Percentiles rank a stretch among this genome's conserved stretches.
Conservation (phyloP, 2,329 filamentous ascomycete genomes). For the Cordyceps cicadae region DNA sequence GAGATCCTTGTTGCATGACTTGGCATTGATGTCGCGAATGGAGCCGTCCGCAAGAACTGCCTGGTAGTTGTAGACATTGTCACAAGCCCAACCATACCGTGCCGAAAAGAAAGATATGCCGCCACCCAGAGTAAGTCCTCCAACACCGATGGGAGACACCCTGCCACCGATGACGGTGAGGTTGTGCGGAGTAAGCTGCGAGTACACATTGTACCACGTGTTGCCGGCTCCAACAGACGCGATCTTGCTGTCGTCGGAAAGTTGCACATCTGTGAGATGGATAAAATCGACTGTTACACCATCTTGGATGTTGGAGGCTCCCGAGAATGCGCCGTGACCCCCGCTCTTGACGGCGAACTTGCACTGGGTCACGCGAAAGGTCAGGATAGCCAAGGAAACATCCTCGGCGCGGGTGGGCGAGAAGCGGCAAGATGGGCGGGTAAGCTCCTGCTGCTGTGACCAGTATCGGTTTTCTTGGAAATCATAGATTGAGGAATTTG, state of each 20-base stretch:
- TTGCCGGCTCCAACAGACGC: slow-evolving; percentile 16
- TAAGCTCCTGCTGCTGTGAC: slow-evolving; percentile 19
- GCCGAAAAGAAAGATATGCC: slow-evolving; percentile 19
- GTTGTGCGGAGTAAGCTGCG: slow-evolving; percentile 12
- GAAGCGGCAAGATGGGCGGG: slow-evolving; percentile 18
- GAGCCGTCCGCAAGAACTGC: slow-evolving; percentile 38
- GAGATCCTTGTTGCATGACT: slow-evolving; percentile 37
- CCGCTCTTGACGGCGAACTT: slow-evolving; percentile 26
- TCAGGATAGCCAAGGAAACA: slow-evolving; percentile 21
- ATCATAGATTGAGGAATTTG: slow-evolving; percentile 13
- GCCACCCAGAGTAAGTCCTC: slow-evolving; percentile 20
- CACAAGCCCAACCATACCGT: slow-evolving; percentile 18
- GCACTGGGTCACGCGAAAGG: slow-evolving; percentile 20
- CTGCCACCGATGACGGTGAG: slow-evolving; percentile 19
- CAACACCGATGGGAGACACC: slow-evolving; percentile 18
- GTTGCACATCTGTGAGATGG: slow-evolving; percentile 17
- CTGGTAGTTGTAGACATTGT: slow-evolving; percentile 17
- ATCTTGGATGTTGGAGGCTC: slow-evolving; percentile 20
- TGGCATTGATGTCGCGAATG: slow-evolving; percentile 32
- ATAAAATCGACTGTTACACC: slow-evolving; percentile 23
- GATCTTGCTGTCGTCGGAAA: slow-evolving; percentile 14
- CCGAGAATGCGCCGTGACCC: slow-evolving; percentile 24
- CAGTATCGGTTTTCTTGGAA: slow-evolving; percentile 17
- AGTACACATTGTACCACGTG: slow-evolving; percentile 18
- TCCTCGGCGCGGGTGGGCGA: slow-evolving; percentile 18